These are phyloP conservation scores for Mycena maculata DNA, from an alignment of 768 basidiomycete genomes.

Conservation along the genomic window DNA sequence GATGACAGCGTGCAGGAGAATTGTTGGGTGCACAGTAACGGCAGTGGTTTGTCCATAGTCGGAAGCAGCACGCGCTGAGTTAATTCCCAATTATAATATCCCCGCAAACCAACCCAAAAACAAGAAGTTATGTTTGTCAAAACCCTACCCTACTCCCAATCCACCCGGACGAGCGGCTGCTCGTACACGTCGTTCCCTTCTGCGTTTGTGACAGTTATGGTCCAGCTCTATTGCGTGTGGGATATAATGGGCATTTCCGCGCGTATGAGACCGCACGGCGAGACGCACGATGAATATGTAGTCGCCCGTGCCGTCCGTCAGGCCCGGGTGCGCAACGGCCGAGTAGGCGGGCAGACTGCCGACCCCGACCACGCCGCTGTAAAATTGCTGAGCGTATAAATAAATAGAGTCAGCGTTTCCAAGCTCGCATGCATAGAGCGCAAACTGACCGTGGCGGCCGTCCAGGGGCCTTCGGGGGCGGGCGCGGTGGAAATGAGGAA, in stretches of 20 bases:
- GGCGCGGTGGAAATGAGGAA: slow-evolving; percentile 29
- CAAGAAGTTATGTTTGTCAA: too few species aligned
- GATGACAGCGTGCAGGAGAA: too few species aligned
- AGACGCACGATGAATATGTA: slow-evolving; percentile 33
- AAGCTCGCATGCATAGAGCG: background rate
- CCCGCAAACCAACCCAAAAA: too few species aligned
- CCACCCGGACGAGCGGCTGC: slow-evolving; percentile 30
- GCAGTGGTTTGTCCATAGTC: too few species aligned
- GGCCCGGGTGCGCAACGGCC: slow-evolving; percentile 22
- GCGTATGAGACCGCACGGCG: too few species aligned
- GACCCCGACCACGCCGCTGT: slow-evolving; percentile 15
- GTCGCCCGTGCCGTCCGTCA: slow-evolving; percentile 33
- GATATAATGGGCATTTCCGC: background rate
- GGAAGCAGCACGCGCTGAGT: too few species aligned
- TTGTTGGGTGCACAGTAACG: too few species aligned
- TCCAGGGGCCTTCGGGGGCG: slow-evolving; percentile 31
- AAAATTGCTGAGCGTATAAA: slow-evolving; percentile 10
- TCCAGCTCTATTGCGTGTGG: slow-evolving; percentile 21
- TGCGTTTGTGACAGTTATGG: slow-evolving; percentile 2
- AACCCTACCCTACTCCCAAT: slow-evolving; percentile 27
- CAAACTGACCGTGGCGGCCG: background rate
- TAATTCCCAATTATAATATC: too few species aligned
- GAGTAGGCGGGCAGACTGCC: slow-evolving; percentile 31
- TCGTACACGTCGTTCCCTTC: slow-evolving; percentile 18
- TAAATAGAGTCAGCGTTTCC: background rate